These are phyloP conservation scores for Ambrosiella beaveri DNA, from an alignment of 2,329 filamentous ascomycete species.

Conservation along the genomic window DNA sequence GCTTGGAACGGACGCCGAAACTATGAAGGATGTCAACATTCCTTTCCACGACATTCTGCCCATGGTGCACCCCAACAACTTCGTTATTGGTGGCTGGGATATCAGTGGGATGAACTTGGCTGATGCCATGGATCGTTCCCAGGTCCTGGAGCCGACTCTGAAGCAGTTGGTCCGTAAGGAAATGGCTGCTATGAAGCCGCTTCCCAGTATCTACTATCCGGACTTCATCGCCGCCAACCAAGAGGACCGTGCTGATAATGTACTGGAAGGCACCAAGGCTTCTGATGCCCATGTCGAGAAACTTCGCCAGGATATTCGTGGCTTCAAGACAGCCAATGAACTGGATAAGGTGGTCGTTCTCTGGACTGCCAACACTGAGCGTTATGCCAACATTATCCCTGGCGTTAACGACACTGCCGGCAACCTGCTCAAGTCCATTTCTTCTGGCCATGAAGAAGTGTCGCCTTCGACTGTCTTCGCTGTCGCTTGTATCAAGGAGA, in stretches of 20 bases:
- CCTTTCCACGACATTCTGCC: constrained; percentile 88
- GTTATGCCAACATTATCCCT: constrained; percentile 71
- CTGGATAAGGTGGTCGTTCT: constrained; percentile 94
- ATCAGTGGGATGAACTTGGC: constrained; percentile 84
- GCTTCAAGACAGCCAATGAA: constrained; percentile 72
- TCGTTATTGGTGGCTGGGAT: constrained; percentile 92
- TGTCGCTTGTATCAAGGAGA: constrained; percentile 81
- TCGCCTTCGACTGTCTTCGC: constrained; percentile 91
- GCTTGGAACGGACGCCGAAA: constrained; percentile 73
- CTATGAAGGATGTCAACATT: constrained; percentile 80
- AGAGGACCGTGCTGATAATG: constrained; percentile 85
- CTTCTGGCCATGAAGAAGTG: constrained; percentile 75
- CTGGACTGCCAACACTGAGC: constrained; percentile 98
- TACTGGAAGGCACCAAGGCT: constrained; percentile 69
- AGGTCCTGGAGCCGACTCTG: constrained; percentile 86
- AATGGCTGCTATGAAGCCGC: constrained; percentile 72
- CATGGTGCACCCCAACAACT: constrained; percentile 93
- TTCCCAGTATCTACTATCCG: constrained; percentile 94
- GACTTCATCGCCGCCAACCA: constrained; percentile 99
- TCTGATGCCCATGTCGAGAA: constrained; percentile 78
- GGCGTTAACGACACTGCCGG: constrained; percentile 95
- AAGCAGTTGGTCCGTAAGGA: constrained; percentile 85
- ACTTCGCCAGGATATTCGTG: constrained; percentile 75
- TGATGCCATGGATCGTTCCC: constrained; percentile 85
- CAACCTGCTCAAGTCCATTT: constrained; percentile 77